Percentiles rank a stretch among this genome's conserved stretches.
Conservation (phyloP, 192 early-diverging fungal species). For the Chytriomyces sp. region DNA sequence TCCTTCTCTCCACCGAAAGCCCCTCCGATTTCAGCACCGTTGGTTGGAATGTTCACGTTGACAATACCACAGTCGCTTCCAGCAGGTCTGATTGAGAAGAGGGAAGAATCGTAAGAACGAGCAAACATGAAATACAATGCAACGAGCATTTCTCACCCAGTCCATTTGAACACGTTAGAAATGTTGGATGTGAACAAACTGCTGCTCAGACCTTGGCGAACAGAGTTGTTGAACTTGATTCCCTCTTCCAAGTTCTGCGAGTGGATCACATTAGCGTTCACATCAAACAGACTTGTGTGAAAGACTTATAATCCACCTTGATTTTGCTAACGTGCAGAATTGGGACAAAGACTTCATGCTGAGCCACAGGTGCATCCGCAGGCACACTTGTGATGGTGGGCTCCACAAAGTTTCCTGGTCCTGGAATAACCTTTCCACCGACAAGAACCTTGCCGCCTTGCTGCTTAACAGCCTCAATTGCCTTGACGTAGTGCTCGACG, state of each 20-base stretch:
- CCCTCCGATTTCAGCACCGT: conserved; percentile 96
- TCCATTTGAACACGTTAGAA: conserved; percentile 89
- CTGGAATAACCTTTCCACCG: conserved; percentile 79
- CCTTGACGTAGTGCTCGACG: conserved; percentile 74
- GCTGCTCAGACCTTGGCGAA: conserved; percentile 85
- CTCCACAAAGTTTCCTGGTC: conserved; percentile 87
- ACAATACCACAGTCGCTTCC: conserved; percentile 91
- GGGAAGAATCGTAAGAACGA: conserved; percentile 1
- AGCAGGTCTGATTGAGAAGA: conserved; percentile 50
- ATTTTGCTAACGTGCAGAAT: conserved; percentile 55
- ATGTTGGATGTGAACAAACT: conserved; percentile 84
- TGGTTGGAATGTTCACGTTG: conserved; percentile 96
- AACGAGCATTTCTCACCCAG: conserved; percentile 53
- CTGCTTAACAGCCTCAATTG: conserved; percentile 75
- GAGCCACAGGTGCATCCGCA: conserved; percentile 76
- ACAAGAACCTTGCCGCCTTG: conserved; percentile 86
- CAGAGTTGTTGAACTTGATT: conserved; percentile 85
- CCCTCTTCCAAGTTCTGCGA: conserved; percentile 76
- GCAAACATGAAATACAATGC: background rate
- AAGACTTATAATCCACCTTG: conserved; percentile 30
- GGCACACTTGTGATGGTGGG: conserved; percentile 88
- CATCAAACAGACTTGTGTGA: background rate
- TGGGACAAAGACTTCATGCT: conserved; percentile 95
- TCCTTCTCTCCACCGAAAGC: conserved; percentile 99
- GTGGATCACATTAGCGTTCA: background rate